Evolutionary conservation across 129 eudicot genomes (phyloP), one percentile per base, ranked within the genome.

Genomic region (Dittrichia graveolens): DNA sequence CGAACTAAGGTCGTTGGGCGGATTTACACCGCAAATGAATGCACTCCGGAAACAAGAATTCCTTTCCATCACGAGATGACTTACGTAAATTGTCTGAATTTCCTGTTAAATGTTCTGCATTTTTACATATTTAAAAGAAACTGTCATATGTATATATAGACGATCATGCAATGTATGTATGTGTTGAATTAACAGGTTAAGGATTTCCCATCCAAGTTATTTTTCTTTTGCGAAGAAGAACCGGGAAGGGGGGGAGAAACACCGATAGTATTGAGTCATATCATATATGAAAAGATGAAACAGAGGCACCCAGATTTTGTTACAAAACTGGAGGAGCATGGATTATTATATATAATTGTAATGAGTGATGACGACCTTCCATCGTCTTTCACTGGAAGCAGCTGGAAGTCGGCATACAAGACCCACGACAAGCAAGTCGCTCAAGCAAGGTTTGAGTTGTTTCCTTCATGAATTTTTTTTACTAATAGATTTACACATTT

Each of bases 341-440:
- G 97, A 39, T 5, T 87, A 64, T 83, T 74, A 35, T 90, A 90
- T 65, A 75, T 75, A 50, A 73, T 85, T 35, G 75, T 85, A 18
- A 60, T 83, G 74, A 81, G 87, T 8, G 96, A 83, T 79, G 91
- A 83, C 3, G 91, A 85, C 47, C 84, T 87, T 61, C 82, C 89
- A 58, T 80, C 85, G 7, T 77, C 89, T 8, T 82, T 83, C 5
- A 83, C 73, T 38, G 96, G 95, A 7, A 88, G 86, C 3, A 84
- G 96, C n/a, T 87, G 96, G 96, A 85, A 83, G 80, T 90, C 96
- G 4, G 86, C 91, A 4, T 90, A 85, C 78, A 78, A 77, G 80
- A 90, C 94, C 7, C 37, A 80, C 4, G 91, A 90, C 76, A 90
- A 85, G 78, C 83, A 63, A 45, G 56, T 87, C 0, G 96, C 94